Percentiles rank a stretch among this genome's conserved stretches.
phyloP scores from a whole-genome alignment of 2,329 filamentous ascomycete species.

The Trichoderma sp. region DNA sequence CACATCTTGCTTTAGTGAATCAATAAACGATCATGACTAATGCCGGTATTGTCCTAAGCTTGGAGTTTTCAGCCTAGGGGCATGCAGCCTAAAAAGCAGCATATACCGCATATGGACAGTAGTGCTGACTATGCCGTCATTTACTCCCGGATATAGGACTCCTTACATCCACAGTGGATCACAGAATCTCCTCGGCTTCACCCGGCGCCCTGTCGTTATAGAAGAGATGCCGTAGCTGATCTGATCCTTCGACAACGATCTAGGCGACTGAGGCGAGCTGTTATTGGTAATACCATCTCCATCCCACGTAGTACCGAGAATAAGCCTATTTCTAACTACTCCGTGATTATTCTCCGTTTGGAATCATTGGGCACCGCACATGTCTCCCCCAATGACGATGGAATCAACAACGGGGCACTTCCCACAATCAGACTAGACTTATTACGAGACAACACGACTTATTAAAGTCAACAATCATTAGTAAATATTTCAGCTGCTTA shows the following conservation, averaged over 20 bases:
- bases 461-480: neutral
- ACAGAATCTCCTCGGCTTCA: neutral
- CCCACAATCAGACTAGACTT: neutral
- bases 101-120: neutral
- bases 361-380: neutral
- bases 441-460: neutral
- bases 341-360: neutral
- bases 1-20: neutral
- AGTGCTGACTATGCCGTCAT: neutral
- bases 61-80: neutral
- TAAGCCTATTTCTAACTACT: neutral
- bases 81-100: neutral
- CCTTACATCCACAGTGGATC: neutral
- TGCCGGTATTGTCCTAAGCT: neutral
- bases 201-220: neutral
- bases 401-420: neutral
- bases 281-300: neutral
- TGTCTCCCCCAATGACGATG: neutral
- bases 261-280: neutral
- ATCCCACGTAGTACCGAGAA: neutral
- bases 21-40: neutral
- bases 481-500: neutral
- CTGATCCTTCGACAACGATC: neutral
- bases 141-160: neutral
- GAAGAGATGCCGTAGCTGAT: neutral